Conservation (phyloP, 148 eudicot genomes). For the Polygonum aviculare region DNA sequence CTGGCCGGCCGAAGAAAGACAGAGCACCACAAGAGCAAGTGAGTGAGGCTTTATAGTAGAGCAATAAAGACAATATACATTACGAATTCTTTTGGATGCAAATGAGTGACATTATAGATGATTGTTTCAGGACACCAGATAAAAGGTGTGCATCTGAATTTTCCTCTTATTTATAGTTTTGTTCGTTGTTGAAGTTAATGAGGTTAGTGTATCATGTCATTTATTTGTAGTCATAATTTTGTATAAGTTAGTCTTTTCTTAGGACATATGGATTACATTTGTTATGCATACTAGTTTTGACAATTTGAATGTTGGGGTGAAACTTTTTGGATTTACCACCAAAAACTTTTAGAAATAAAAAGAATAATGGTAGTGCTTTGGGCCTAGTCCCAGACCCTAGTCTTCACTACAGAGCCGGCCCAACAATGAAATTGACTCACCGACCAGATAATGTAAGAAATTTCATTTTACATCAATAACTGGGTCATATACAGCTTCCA, state of each 20-base stretch:
- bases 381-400: too few species aligned
- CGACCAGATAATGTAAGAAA: too few species aligned
- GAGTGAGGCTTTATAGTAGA: neutral
- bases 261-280: neutral
- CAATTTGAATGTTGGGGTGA: too few species aligned
- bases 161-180: neutral
- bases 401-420: neutral
- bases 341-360: too few species aligned
- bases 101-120: neutral
- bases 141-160: neutral
- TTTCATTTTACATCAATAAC: too few species aligned
- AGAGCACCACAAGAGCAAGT: slow-evolving; percentile 8
- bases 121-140: neutral
- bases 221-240: neutral
- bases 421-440: too few species aligned
- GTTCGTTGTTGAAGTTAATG: neutral
- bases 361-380: too few species aligned
- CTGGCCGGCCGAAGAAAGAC: slow-evolving; percentile 61
- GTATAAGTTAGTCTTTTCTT: neutral
- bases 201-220: neutral
- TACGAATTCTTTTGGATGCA: neutral
- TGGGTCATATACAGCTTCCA: neutral
- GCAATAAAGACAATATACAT: neutral
- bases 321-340: too few species aligned
- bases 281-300: too few species aligned